phyloP scores from a whole-genome alignment of 441 rosid genomes.

The Syzygium malaccense region DNA sequence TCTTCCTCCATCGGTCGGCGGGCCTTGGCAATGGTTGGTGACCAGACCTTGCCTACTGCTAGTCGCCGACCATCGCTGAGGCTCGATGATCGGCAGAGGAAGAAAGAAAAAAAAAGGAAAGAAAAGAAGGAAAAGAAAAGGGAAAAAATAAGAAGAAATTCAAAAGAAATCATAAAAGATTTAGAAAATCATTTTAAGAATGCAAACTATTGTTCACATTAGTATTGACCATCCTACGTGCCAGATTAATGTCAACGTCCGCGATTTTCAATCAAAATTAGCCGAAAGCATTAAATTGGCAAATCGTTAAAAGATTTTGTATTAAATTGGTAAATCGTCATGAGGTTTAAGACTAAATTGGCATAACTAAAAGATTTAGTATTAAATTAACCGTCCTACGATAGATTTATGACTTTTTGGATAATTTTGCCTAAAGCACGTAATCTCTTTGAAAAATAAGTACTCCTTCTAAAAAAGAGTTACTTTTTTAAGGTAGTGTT shows the following conservation, averaged over 20 bases:
- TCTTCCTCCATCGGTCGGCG: background rate
- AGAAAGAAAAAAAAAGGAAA: background rate
- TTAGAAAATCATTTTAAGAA: background rate
- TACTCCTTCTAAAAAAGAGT: background rate
- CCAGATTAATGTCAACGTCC: background rate
- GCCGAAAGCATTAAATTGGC: fast-evolving
- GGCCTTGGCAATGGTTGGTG: fast-evolving
- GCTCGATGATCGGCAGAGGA: fast-evolving
- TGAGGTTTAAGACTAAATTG: background rate
- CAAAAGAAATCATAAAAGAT: fast-evolving
- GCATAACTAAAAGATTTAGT: fast-evolving
- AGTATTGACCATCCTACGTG: fast-evolving
- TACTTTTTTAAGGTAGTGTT: background rate
- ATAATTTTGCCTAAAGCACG: background rate
- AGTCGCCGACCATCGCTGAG: fast-evolving
- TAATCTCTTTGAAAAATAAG: background rate
- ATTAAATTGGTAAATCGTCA: background rate
- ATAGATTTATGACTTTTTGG: background rate
- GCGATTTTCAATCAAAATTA: background rate
- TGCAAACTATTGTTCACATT: background rate
- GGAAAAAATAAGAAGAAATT: background rate
- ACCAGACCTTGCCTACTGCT: background rate
- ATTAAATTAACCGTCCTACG: fast-evolving
- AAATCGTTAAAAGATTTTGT: background rate
- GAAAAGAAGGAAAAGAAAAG: background rate